These are phyloP conservation scores for Calycina marina DNA, from an alignment of 2,329 filamentous ascomycete genomes.

Conservation along the genomic window DNA sequence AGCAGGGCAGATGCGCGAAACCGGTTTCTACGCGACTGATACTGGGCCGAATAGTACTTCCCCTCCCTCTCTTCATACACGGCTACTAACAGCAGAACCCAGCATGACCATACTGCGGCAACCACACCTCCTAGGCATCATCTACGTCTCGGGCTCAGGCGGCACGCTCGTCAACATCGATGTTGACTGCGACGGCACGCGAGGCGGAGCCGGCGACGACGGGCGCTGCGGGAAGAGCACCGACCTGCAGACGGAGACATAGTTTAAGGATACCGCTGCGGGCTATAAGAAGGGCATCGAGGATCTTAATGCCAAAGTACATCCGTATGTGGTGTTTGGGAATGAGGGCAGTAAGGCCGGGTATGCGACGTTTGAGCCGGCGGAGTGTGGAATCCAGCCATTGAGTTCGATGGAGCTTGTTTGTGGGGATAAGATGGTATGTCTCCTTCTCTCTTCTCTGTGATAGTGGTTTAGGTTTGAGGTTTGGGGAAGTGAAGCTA, in stretches of 20 bases:
- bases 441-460: no score
- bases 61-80: no score
- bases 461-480: no score
- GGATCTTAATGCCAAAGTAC: conserved; percentile 35
- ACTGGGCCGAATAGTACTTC: no score
- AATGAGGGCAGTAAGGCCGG: conserved; percentile 26
- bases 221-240: conserved; percentile 30
- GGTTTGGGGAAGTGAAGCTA: no score
- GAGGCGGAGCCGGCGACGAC: conserved; percentile 26
- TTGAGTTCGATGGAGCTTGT: conserved; percentile 41
- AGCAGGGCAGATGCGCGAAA: no score
- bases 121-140: conserved; percentile 20
- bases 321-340: conserved; percentile 39
- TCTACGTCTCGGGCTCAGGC: conserved; percentile 33
- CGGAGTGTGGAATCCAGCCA: conserved; percentile 30
- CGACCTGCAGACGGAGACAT: conserved; percentile 32
- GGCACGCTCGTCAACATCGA: conserved; percentile 38
- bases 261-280: conserved; percentile 28
- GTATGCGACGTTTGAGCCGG: conserved; percentile 28
- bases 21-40: no score
- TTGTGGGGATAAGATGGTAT: conserved; percentile 30
- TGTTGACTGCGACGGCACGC: conserved; percentile 40
- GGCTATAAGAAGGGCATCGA: conserved; percentile 25
- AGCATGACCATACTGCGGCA: neutral
- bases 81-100: no score